Percentiles rank a stretch among this genome's conserved stretches.
Evolutionary conservation across 352 stramenopile genomes (phyloP).

Genomic region (Pythium pyrilobum): DNA sequence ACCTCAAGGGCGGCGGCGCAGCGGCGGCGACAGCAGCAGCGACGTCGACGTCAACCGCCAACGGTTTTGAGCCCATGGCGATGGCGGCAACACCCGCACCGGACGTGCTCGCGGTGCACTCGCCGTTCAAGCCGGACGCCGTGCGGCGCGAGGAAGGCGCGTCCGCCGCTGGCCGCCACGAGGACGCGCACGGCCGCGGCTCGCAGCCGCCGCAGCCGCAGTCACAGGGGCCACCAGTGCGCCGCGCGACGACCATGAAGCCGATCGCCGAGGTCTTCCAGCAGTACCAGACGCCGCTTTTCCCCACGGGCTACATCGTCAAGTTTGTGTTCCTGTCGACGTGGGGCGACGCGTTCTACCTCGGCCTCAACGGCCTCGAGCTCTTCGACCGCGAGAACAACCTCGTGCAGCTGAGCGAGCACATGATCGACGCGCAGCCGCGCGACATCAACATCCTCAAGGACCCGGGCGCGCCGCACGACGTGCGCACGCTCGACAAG

Average conservation of each 20-base stretch:
- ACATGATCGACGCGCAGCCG: conserved; percentile 66
- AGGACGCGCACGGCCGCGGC: too few relatives aligned
- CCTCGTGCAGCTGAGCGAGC: conserved; percentile 30
- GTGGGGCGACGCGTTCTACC: conserved; percentile 72
- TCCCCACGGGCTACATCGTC: conserved; percentile 81
- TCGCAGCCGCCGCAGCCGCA: too few relatives aligned
- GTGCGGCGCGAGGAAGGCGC: conserved; percentile 10
- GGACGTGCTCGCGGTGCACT: conserved; percentile 16
- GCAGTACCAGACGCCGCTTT: conserved; percentile 85
- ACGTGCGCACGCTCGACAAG: conserved; percentile 71
- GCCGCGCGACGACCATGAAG: conserved; percentile 20
- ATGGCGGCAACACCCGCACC: neutral
- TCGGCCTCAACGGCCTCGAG: conserved; percentile 79
- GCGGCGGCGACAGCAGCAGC: neutral
- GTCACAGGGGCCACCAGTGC: neutral
- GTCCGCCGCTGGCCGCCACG: too few relatives aligned
- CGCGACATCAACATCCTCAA: conserved; percentile 83
- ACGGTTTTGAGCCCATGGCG: neutral
- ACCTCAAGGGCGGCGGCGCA: conserved; percentile 25
- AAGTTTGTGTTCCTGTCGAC: conserved; percentile 78
- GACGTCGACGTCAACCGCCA: neutral
- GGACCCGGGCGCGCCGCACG: conserved; percentile 43
- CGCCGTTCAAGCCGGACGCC: conserved; percentile 13
- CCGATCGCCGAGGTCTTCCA: conserved; percentile 65
- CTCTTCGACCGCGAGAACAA: conserved; percentile 55